A percentile compares a stretch with the other conserved stretches of the same genome.
phyloP scores from a whole-genome alignment of 2,329 filamentous ascomycete genomes.

The Ascochyta fabae region DNA sequence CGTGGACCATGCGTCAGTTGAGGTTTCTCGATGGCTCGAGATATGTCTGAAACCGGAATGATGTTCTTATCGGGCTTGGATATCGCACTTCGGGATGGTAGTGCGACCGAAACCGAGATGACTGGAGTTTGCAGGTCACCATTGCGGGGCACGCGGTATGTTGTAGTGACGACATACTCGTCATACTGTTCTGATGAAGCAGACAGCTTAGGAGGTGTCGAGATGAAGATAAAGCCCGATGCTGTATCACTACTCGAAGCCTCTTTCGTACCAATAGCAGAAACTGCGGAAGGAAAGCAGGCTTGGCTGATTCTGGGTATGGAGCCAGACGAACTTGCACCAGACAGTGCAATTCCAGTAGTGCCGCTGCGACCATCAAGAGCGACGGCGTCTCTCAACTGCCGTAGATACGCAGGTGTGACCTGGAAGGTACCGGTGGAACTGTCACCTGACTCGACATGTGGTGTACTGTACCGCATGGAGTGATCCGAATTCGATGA shows the following conservation, averaged over 20 bases:
- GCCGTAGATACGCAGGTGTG: neutral
- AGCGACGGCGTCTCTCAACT: neutral
- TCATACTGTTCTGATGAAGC: neutral
- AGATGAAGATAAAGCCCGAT: neutral
- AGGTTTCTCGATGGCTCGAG: too few species aligned
- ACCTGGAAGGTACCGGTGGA: neutral
- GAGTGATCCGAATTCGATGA: neutral
- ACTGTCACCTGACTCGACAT: neutral
- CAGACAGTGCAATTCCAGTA: neutral
- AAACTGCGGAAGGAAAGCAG: neutral
- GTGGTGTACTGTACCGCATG: neutral
- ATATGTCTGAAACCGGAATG: too few species aligned
- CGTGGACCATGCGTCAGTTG: too few species aligned
- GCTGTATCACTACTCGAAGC: too few species aligned
- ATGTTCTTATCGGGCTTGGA: neutral
- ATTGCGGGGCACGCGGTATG: neutral
- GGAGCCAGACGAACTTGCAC: neutral
- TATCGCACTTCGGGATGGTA: neutral
- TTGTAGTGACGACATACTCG: neutral
- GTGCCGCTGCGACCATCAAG: too few species aligned
- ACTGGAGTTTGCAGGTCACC: neutral
- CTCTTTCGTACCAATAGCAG: neutral
- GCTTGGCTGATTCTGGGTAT: neutral
- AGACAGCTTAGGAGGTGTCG: neutral
- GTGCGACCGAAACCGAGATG: neutral